phyloP scores from a whole-genome alignment of 2,329 filamentous ascomycete species.

The Neurospora crassa region DNA sequence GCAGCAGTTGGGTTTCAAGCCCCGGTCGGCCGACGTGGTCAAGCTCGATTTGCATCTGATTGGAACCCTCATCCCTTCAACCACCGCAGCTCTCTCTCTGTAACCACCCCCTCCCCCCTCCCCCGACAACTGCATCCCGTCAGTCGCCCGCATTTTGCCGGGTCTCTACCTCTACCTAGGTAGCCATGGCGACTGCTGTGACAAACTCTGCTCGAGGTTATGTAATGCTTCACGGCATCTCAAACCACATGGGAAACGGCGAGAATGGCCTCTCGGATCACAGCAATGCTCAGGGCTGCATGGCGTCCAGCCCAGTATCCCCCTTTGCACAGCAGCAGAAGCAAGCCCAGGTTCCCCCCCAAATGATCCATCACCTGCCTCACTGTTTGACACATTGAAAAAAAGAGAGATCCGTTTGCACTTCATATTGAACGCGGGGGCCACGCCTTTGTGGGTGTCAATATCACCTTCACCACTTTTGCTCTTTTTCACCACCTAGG shows the following conservation, averaged over 20 bases:
- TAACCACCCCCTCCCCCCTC: background rate
- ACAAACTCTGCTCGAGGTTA: background rate
- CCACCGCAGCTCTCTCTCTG: background rate
- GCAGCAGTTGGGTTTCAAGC: background rate
- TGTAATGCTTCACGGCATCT: background rate
- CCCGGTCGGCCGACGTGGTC: background rate
- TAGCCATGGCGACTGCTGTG: background rate
- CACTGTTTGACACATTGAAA: background rate
- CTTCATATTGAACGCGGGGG: background rate
- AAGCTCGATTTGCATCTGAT: background rate
- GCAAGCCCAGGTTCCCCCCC: background rate
- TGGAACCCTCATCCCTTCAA: background rate
- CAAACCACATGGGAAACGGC: background rate
- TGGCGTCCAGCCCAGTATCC: background rate
- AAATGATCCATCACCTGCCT: background rate
- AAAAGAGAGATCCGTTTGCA: background rate
- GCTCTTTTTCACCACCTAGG: background rate
- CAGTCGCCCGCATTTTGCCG: background rate
- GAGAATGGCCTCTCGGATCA: background rate
- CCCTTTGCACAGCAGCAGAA: background rate
- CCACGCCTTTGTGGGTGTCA: background rate
- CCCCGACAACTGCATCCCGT: background rate
- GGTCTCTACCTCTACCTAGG: background rate
- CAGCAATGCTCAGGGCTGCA: background rate
- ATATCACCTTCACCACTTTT: background rate